Base-by-base conservation (phyloP, 257 asterid genomes). In the Echites panduratus region DNA sequence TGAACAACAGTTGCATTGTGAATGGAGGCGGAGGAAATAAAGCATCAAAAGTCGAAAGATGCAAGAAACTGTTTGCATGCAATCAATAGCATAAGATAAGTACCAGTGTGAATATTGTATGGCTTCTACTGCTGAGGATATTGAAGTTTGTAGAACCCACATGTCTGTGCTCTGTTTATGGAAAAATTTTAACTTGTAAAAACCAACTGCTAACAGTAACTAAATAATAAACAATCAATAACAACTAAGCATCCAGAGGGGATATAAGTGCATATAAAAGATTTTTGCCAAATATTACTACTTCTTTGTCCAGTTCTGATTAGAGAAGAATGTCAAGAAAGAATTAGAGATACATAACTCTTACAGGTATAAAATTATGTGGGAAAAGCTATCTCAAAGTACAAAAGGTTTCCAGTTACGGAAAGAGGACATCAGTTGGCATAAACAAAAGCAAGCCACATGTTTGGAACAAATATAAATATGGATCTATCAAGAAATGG, bases 121-220 rank as follows among this genome's bases (percentile, higher is more conserved):
- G 99, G 82, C 99, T 95, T 88, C 99, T 90, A 88, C 99, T 95
- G 89, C 99, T 95, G 72, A 84, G 99, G 79, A 92, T 71, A 85
- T 95, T 95, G 91, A 95, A 95, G 84, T 90, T 90, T 45, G 99
- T 95, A n/a, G 99, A 95, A 76, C 99, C 99, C 76, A 95, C 97
- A 72, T 95, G 99, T 83, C 99, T 87, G 81, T 95, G 99, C 88
- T 95, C 99, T 95, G 91, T 85, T 82, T 66, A 38, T 77, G 79
- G 70, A 81, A 71, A 26, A 67, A 32, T 44, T 32, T 32, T 48
- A 73, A 75, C 72, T 76, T 77, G 72, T 66, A 76, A 73, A 71
- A 63, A 70, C 59, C 45, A 72, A 68, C 40, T 73, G 79, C 62
- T 5, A 52, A 3, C 9, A 20, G 57, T 14, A 61, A 61, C 66